Evolutionary conservation across 495 filamentous ascomycete species (phyloP), one percentile per base, ranked within the genome.

Genomic region (Bombardia bombarda): DNA sequence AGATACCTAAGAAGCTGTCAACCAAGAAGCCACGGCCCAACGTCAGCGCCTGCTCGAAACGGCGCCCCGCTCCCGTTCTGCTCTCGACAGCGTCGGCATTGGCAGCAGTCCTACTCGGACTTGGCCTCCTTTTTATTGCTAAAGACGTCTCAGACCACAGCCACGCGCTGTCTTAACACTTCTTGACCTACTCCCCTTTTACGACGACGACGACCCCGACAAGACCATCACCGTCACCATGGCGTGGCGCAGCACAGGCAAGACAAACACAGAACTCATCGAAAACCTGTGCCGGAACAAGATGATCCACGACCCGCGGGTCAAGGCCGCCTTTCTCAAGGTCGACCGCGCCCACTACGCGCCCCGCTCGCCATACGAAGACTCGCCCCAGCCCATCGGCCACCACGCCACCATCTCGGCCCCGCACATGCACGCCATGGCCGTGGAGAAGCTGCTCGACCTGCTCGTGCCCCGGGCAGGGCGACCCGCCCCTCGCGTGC

Each of bases 391-490:
- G 62, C 56, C 77, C 43, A 97, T 98, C 65, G 90, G 93, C 40
- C 78, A 86, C 61, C 51, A 60, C 13, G 92, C 92, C 40, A 98
- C 93, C 40, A 98, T 98, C 52, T 90, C 84, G 22, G 92, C 92
- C 17, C 92, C 92, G 14, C 92, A 98, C 72, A 98, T 98, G 87
- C 92, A 98, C 67, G 90, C 86, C 57, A 72, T 80, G 25, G 84
- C 84, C 25, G 73, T 76, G 39, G 82, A 87, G 61, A 72, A 78
- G 20, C 71, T 87, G 1, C 73, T 87, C 13, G 76, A 75, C 34
- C 80, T 62, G 62, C 74, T 83, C 17, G 53, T 54, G 16, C 68
- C 73, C 34, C 67, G 37, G 46, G 66, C 31, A 66, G 19, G 61
- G 73, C 1, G 44, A 31, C 10, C 56, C 22, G 10, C 39, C 23